Percentiles rank a stretch among this genome's conserved stretches.
Evolutionary conservation across 2,329 filamentous ascomycete genomes (phyloP).

Genomic region (Exserohilum rostratum): DNA sequence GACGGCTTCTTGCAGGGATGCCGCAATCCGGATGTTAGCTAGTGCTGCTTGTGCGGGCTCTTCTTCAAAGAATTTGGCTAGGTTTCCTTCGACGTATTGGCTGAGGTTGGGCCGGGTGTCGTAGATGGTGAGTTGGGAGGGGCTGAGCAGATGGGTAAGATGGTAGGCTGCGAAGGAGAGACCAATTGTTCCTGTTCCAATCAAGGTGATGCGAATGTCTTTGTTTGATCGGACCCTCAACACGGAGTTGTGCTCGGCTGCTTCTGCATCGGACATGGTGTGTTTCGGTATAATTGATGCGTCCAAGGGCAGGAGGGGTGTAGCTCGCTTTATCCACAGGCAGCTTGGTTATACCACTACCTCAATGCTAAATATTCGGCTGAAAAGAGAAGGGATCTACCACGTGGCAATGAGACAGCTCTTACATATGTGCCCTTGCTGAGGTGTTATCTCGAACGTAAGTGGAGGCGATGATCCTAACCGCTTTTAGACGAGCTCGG

Average conservation of each 20-base stretch:
- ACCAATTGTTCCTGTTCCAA: slow-evolving; percentile 59
- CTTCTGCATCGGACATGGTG: slow-evolving; percentile 13
- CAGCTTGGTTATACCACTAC: not conserved
- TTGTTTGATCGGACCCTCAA: not conserved
- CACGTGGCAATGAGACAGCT: slow-evolving; percentile 4
- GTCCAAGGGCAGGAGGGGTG: not conserved
- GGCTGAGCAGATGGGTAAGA: slow-evolving; percentile 51
- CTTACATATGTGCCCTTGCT: not conserved
- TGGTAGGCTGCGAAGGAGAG: slow-evolving; percentile 63
- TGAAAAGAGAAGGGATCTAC: not conserved
- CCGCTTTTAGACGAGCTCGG: slow-evolving; percentile 14
- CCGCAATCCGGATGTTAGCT: slow-evolving; percentile 43
- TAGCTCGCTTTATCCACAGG: not conserved
- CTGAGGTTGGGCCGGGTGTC: slow-evolving; percentile 58
- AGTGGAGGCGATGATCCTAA: slow-evolving; percentile 13
- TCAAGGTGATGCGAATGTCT: slow-evolving; percentile 47
- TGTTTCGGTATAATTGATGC: not conserved
- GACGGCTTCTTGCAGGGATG: slow-evolving; percentile 52
- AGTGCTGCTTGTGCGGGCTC: slow-evolving; percentile 19
- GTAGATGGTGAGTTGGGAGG: slow-evolving; percentile 54
- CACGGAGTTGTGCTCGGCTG: not conserved
- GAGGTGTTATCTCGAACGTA: not conserved
- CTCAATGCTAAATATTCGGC: not conserved
- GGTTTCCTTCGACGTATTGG: slow-evolving; percentile 50
- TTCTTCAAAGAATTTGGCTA: slow-evolving; percentile 53